These are phyloP conservation scores for Phaseolus coccineus DNA, from an alignment of 331 rosid species.

Conservation along the genomic window DNA sequence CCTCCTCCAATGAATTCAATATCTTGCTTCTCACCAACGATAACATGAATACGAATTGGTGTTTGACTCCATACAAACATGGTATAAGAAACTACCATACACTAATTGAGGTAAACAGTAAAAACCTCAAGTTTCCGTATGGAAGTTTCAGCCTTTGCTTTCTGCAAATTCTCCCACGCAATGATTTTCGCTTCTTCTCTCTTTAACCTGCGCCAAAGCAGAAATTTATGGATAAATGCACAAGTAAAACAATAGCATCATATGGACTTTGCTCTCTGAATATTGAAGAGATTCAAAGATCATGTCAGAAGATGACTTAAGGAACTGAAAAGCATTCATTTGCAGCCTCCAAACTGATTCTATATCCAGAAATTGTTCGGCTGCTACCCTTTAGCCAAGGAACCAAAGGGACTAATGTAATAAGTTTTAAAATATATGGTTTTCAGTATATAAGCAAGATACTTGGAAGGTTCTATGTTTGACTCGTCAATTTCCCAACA, in stretches of 20 bases:
- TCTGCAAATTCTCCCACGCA: conserved; percentile 91
- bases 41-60: conserved; percentile 7
- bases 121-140: conserved; percentile 75
- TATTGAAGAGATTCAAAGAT: not conserved
- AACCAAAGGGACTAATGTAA: not conserved
- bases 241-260: conserved; percentile 1
- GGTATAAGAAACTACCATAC: not conserved
- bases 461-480: conserved; percentile 69
- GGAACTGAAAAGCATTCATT: conserved; percentile 28
- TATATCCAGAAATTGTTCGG: not conserved
- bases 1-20: not conserved
- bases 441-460: conserved; percentile 35
- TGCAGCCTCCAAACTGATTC: conserved; percentile 21
- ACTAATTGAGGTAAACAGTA: conserved; percentile 12
- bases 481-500: conserved; percentile 65
- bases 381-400: not conserved
- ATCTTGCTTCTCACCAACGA: conserved; percentile 29
- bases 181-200: conserved; percentile 89
- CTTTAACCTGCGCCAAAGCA: conserved; percentile 54
- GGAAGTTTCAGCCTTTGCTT: conserved; percentile 84
- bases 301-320: conserved; percentile 7
- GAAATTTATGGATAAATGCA: conserved; percentile 3
- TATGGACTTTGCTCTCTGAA: not conserved
- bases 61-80: not conserved
- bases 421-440: not conserved